Base-by-base conservation (phyloP, 805 yeast genomes). In the Candida vartiovaarae region DNA sequence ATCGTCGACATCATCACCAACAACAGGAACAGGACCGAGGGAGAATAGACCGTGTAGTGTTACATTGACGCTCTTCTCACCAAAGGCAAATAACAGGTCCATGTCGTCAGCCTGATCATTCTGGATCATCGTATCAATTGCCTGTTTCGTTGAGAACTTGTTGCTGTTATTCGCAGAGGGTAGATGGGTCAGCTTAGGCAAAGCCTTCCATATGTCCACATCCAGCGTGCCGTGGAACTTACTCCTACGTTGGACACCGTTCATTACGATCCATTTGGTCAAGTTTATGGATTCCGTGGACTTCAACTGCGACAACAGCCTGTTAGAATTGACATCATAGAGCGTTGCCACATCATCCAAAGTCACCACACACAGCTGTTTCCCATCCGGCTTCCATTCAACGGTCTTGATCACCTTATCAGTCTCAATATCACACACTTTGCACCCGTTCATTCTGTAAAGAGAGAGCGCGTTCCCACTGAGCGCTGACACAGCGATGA, bases 401-500 rank as follows among this genome's bases (percentile, higher is more conserved):
- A 59, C 32, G 8, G 38, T 32, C 31, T 44, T 49, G 9, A 39
- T 38, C 28, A 40, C 31, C 1, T 47, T 48, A 3, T 60, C 59
- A 40, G 67, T 61, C 38, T 67, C 65, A 27, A 72, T 61, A 11
- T 76, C 67, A 68, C 77, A 78, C 5, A 78, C 74, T 23, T 74
- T 52, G 46, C 72, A 74, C 1, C 81, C 82, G 45, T 71, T 74
- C 35, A 71, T 59, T 39, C 86, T 69, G 49, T 72, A 76, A 8
- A 80, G 70, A 65, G 76, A 67, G 5, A 79, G 58, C 44, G 66
- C 46, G 53, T 63, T 54, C 44, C 81, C 84, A 60, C 75, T 62
- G 8, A 42, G 47, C 28, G 57, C 57, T 8, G 78, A 65, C 2
- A 79, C 56, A 6, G 78, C 73, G 31, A 82, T 49, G 30, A 77